Percentiles rank a stretch among this genome's conserved stretches.
Evolutionary conservation across 78 protist genomes (phyloP).

Genomic region (Dictyostelium intermedium): DNA sequence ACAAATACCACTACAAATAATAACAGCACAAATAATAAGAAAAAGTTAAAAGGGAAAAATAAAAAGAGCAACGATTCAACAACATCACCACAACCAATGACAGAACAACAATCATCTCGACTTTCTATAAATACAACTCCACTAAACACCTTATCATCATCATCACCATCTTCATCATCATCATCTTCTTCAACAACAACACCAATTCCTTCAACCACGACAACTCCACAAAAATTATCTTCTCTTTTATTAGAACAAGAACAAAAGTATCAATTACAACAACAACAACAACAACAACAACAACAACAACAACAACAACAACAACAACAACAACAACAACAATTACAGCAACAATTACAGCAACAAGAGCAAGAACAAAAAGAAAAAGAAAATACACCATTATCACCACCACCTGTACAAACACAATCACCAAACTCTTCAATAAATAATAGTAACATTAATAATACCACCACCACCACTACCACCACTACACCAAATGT

Average conservation of each 20-base stretch:
- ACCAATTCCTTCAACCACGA: neutral
- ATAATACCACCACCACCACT: neutral
- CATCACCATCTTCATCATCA: neutral
- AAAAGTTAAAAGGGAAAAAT: neutral
- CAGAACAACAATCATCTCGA: neutral
- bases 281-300: neutral
- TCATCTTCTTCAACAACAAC: neutral
- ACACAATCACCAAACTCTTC: conserved; percentile 3
- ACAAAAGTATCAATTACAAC: neutral
- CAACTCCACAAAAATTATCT: neutral
- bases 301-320: neutral
- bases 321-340: neutral
- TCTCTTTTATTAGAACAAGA: neutral
- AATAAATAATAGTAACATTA: neutral
- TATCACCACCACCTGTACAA: conserved; percentile 8
- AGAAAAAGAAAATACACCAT: neutral
- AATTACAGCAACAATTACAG: neutral
- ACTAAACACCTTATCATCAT: neutral
- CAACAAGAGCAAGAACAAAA: neutral
- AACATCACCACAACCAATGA: neutral
- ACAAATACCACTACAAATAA: neutral
- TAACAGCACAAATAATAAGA: neutral
- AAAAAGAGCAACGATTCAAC: neutral
- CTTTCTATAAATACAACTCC: neutral
- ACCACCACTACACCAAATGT: neutral